A percentile compares a stretch with the other conserved stretches of the same genome.
These are phyloP conservation scores for Aureobasidium sp. DNA, from an alignment of 2,329 filamentous ascomycete species.

Conservation along the genomic window DNA sequence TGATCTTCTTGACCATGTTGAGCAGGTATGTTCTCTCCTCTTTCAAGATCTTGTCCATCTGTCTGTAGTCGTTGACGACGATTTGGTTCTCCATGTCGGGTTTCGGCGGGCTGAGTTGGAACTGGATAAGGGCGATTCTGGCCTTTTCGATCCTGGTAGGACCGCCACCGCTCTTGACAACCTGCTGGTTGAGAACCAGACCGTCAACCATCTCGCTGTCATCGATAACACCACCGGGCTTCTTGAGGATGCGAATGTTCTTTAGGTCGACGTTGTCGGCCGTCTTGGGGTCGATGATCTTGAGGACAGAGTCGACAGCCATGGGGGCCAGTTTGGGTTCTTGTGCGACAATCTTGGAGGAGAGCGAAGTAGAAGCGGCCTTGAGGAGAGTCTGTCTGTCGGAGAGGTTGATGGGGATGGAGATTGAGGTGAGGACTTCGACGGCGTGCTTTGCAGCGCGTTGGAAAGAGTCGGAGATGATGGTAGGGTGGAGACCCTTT, in stretches of 20 bases:
- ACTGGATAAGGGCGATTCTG: constrained; percentile 92
- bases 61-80: constrained; percentile 96
- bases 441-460: constrained; percentile 85
- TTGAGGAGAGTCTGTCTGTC: constrained; percentile 88
- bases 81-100: constrained; percentile 99
- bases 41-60: constrained; percentile 99
- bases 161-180: constrained; percentile 87
- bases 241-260: constrained; percentile 96
- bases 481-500: constrained; percentile 93
- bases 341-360: constrained; percentile 97
- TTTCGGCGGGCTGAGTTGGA: constrained; percentile 96
- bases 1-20: constrained; percentile 99
- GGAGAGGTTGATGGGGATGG: constrained; percentile 78
- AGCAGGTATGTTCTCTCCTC: constrained; percentile 96
- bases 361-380: constrained; percentile 92
- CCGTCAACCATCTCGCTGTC: constrained; percentile 97
- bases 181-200: constrained; percentile 81
- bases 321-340: constrained; percentile 96
- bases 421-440: constrained; percentile 87
- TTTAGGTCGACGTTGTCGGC: constrained; percentile 94
- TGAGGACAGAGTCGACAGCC: constrained; percentile 92
- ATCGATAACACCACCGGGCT: constrained; percentile 94
- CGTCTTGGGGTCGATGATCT: constrained; percentile 90
- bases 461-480: constrained; percentile 97
- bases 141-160: constrained; percentile 95